Conservation (phyloP, 768 basidiomycete species). For the Rhizopogon roseolus region DNA sequence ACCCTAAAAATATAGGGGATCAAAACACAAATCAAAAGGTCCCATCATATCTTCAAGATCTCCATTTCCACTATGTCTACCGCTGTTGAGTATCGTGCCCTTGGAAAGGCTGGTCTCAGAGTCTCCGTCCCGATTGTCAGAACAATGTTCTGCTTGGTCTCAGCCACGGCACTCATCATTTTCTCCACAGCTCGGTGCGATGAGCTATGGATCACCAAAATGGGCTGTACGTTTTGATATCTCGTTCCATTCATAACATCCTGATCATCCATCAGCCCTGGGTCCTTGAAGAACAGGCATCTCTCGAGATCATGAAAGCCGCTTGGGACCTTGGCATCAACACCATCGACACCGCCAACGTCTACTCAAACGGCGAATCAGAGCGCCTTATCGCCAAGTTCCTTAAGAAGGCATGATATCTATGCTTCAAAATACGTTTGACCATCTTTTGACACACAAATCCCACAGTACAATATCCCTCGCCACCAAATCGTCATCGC, state of each 20-base stretch:
- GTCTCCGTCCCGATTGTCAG: conserved; percentile 31
- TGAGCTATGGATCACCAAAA: conserved; percentile 22
- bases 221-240: conserved; percentile 18
- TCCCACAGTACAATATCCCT: conserved; percentile 26
- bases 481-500: conserved; percentile 27
- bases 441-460: background rate
- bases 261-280: conserved; percentile 11
- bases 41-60: background rate
- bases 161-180: background rate
- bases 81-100: conserved; percentile 21
- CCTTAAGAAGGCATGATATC: conserved; percentile 24
- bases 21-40: too few species aligned
- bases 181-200: conserved; percentile 19
- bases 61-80: conserved; percentile 7
- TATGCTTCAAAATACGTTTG: background rate
- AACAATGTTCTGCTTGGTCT: background rate
- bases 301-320: conserved; percentile 29
- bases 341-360: conserved; percentile 35
- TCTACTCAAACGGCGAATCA: conserved; percentile 32
- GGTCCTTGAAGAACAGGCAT: conserved; percentile 22
- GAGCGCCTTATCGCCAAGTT: conserved; percentile 34
- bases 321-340: conserved; percentile 37
- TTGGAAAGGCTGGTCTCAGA: conserved; percentile 26
- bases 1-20: too few species aligned
- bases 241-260: background rate